Evolutionary conservation across 2,329 filamentous ascomycete genomes (phyloP), one percentile per base, ranked within the genome.

Genomic region (Ophiostoma pallidulum): DNA sequence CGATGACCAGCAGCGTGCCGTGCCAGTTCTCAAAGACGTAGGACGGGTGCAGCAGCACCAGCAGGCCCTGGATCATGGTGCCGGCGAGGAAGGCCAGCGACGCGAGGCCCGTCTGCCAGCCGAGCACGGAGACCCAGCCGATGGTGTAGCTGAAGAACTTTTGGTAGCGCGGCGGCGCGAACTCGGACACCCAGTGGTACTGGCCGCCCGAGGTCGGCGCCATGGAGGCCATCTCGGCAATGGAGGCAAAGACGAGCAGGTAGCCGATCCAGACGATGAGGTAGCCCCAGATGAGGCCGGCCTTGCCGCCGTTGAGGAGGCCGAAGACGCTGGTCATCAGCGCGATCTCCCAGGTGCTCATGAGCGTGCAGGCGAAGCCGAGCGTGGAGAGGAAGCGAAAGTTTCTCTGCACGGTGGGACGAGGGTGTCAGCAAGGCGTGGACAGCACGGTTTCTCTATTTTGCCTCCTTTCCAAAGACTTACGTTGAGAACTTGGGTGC

Each of bases 171-270:
- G 60, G 60, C 1, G 74, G 70, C 3, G 70, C 71, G 47, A 78
- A 68, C 53, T 75, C 70, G 1, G 70, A 74, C 0, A 78, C 73
- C 74, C 75, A 79, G 56, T 78, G 74, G 53, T 80, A 80, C 60
- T 81, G 75, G 8, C 77, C 77, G 39, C 75, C 77, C 0, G 73
- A 48, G 55, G 77, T 56, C 56, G 75, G 54, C 51, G 73, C 66
- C 53, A 71, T 71, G 0, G 66, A 71, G 1, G 66, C 65, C 51
- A 70, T 63, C 57, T 71, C 69, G 12, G 61, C 59, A 33, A 65
- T 64, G 4, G 64, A 60, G 22, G 59, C 58, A 45, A 70, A 71
- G 22, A 72, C 64, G 29, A 66, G 65, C 26, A 70, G 56, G 52
- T 65, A 69, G 4, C 72, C 72, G 28, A 68, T 55, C 66, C 71